Base-by-base conservation (phyloP, 139 green algal genomes). In the Chlorella sp. region DNA sequence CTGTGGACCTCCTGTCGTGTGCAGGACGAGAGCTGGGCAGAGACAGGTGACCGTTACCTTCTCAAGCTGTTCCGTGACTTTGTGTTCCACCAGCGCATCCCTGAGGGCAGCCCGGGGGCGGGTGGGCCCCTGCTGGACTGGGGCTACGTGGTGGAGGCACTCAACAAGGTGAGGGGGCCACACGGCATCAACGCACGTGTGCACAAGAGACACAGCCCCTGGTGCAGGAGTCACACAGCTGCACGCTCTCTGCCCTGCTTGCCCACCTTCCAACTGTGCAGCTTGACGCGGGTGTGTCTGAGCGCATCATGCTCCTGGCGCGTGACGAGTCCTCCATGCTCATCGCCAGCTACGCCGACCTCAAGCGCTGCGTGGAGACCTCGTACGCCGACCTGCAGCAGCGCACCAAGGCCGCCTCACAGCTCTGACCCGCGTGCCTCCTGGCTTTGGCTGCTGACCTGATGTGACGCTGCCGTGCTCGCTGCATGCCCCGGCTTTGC, bases 51-150 rank as follows among this genome's bases (percentile, higher is more conserved):
- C 74, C 78, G 86, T 14, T 97, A 98, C 80, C 42, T 97, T 51
- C 72, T 97, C 30, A 93, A 94, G 77, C 87, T 98, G 5, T 97
- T 98, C 79, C 76, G 88, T 1, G 94, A 98, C 84, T 96, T 96
- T 84, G 75, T 96, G 51, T 94, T 96, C 71, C 89, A 96, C 76
- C 91, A 96, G 73, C 73, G 72, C 3, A 65, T 72, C 14, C 83
- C 91, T 64, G 84, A 92, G 35, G 77, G 60, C 5, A 4, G 49
- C 30, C 23, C 35, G 60, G 36, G 23, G 20, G 71, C 36, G 1
- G 92, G 92, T 0, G 69, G 34, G 2, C 93, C 91, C 3, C 24
- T 85, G 51, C 59, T 96, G 62, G 94, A 98, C 78, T 98, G 91
- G 89, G 93, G 93, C 2, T 85, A 94, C 67, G 75, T 94, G 14